Evolutionary conservation across 805 yeast genomes (phyloP).

Genomic region (Phaffomyces antillensis): DNA sequence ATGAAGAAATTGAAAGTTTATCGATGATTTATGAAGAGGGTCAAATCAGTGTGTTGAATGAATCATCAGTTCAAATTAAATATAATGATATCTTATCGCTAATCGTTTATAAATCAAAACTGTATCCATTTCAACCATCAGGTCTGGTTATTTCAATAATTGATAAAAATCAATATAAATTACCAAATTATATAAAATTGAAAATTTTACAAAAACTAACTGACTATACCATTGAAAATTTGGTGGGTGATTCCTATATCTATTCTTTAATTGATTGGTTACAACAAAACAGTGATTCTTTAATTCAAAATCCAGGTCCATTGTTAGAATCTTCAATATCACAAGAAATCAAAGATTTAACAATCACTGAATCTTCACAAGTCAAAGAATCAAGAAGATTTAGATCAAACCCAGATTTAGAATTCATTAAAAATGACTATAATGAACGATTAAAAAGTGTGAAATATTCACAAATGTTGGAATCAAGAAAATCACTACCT

Average conservation of each 20-base stretch:
- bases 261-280: conserved; percentile 73
- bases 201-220: conserved; percentile 45
- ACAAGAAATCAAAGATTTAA: conserved; percentile 2
- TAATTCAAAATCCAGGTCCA: conserved; percentile 72
- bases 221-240: conserved; percentile 33
- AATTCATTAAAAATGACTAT: conserved; percentile 30
- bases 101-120: conserved; percentile 36
- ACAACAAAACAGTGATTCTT: conserved; percentile 47
- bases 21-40: conserved; percentile 42
- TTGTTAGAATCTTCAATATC: conserved; percentile 30
- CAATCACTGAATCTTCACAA: neutral
- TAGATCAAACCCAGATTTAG: conserved; percentile 26
- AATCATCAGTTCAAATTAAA: conserved; percentile 15
- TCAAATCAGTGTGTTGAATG: conserved; percentile 23
- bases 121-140: conserved; percentile 62
- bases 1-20: conserved; percentile 67
- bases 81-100: conserved; percentile 24
- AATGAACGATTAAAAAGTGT: conserved; percentile 23
- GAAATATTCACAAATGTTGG: conserved; percentile 34
- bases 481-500: conserved; percentile 55
- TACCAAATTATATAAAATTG: conserved; percentile 65
- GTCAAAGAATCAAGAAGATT: conserved; percentile 8
- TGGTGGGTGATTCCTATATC: conserved; percentile 66
- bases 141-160: conserved; percentile 53
- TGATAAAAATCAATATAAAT: conserved; percentile 30